Conservation (phyloP, 2,329 filamentous ascomycete species). For the Graphilbum fragrans region DNA sequence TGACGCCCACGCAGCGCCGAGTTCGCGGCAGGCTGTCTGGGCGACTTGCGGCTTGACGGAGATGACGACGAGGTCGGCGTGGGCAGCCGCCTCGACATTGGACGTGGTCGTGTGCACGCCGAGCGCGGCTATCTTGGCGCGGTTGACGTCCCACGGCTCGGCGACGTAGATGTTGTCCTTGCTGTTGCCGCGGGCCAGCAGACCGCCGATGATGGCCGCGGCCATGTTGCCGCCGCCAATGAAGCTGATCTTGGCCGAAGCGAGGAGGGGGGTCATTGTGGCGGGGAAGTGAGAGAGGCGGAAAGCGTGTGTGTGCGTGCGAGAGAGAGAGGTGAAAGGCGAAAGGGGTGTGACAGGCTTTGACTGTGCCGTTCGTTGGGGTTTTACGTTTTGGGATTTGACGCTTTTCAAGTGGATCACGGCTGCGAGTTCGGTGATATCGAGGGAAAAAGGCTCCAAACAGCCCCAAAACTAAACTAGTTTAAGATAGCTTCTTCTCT, state of each 20-base stretch:
- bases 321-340: not conserved
- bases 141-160: conserved; percentile 41
- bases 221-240: conserved; percentile 40
- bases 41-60: conserved; percentile 40
- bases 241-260: conserved; percentile 22
- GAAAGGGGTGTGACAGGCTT: no score
- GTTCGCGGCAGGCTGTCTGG: conserved; percentile 32
- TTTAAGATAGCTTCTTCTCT: no score
- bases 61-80: conserved; percentile 33
- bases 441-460: no score
- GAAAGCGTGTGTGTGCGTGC: not conserved
- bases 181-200: conserved; percentile 28
- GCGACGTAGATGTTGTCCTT: conserved; percentile 33
- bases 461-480: no score
- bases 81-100: conserved; percentile 29
- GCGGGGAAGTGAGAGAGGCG: no score
- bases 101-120: conserved; percentile 33
- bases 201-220: conserved; percentile 36
- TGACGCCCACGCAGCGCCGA: conserved; percentile 24
- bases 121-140: conserved; percentile 31
- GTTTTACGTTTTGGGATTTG: no score
- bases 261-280: conserved; percentile 13
- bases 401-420: no score
- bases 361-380: no score
- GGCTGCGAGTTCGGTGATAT: no score